phyloP scores from a whole-genome alignment of 495 filamentous ascomycete genomes.

The Halenospora varia region DNA sequence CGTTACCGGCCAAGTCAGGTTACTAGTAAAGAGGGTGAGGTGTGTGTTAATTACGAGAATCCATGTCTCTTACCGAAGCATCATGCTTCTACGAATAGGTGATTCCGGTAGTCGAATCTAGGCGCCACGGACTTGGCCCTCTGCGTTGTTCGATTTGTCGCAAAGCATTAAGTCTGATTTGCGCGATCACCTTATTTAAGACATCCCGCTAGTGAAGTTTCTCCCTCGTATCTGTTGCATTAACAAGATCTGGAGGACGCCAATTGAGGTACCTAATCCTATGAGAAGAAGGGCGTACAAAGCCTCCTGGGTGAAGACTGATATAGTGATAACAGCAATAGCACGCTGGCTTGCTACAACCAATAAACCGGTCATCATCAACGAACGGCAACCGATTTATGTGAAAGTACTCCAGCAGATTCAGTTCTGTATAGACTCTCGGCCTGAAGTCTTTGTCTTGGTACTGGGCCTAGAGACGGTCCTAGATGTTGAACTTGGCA shows the following conservation, averaged over 20 bases:
- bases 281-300: constrained; percentile 24
- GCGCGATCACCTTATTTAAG: constrained; percentile 23
- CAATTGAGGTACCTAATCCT: constrained; percentile 25
- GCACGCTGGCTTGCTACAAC: constrained; percentile 30
- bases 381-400: constrained; percentile 17
- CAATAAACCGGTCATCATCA: constrained; percentile 23
- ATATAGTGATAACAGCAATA: constrained; percentile 30
- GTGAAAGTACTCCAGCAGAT: constrained; percentile 25
- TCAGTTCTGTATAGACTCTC: constrained; percentile 26
- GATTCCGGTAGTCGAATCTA: constrained; percentile 23
- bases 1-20: constrained; percentile 1
- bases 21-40: background rate
- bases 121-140: constrained; percentile 20
- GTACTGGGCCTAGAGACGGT: constrained; percentile 1
- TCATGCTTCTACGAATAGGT: constrained; percentile 5
- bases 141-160: constrained; percentile 20
- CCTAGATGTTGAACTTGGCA: constrained; percentile 8
- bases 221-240: constrained; percentile 1
- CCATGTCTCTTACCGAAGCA: background rate
- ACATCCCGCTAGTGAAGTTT: constrained; percentile 17
- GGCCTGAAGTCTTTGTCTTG: constrained; percentile 15
- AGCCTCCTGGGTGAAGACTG: constrained; percentile 23
- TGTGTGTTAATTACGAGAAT: background rate
- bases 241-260: constrained; percentile 19
- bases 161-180: constrained; percentile 16